phyloP scores from a whole-genome alignment of 129 eudicot species.

The Pseudognaphalium luteoalbum region DNA sequence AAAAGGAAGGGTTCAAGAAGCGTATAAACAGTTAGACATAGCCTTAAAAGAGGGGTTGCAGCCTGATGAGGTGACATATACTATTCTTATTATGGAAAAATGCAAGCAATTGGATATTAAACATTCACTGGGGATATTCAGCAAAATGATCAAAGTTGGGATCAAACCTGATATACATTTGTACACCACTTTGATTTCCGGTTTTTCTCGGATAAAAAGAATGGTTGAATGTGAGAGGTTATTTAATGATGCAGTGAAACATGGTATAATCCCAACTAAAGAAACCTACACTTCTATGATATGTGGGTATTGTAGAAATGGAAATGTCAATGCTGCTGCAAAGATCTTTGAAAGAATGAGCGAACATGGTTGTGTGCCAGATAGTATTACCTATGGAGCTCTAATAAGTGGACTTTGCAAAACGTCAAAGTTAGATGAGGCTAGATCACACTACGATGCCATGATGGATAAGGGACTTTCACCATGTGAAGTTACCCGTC shows the following conservation, averaged over 20 bases:
- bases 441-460: slow-evolving; percentile 51
- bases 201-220: slow-evolving; percentile 46
- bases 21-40: slow-evolving; percentile 47
- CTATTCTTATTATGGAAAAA: slow-evolving; percentile 59
- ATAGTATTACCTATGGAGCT: slow-evolving; percentile 79
- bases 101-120: slow-evolving; percentile 52
- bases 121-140: slow-evolving; percentile 52
- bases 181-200: slow-evolving; percentile 67
- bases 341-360: slow-evolving; percentile 58
- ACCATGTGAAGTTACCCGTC: slow-evolving; percentile 86
- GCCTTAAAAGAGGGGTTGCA: slow-evolving; percentile 40
- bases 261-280: slow-evolving; percentile 70
- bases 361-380: slow-evolving; percentile 77
- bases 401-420: slow-evolving; percentile 88
- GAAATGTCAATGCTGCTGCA: slow-evolving; percentile 46
- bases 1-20: slow-evolving; percentile 66
- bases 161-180: slow-evolving; percentile 59
- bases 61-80: slow-evolving; percentile 75
- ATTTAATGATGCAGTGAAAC: slow-evolving; percentile 52
- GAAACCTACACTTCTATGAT: slow-evolving; percentile 87
- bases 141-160: slow-evolving; percentile 67
- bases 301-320: slow-evolving; percentile 69
- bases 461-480: slow-evolving; percentile 75
- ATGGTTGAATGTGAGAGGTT: slow-evolving; percentile 66
- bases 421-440: slow-evolving; percentile 60